These are phyloP conservation scores for Acacia confusa DNA, from an alignment of 306 rosid species.

Conservation along the genomic window DNA sequence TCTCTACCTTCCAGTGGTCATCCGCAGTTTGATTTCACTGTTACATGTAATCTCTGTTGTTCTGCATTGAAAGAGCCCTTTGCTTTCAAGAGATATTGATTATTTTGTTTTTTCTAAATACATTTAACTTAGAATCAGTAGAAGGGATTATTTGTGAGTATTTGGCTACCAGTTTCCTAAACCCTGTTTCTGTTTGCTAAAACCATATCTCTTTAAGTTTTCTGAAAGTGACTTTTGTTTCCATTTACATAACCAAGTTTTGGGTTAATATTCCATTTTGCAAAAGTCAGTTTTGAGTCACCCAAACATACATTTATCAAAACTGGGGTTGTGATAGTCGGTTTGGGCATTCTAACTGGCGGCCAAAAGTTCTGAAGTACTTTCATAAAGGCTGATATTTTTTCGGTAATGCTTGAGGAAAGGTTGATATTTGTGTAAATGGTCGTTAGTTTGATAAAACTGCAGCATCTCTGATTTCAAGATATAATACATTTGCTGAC, in stretches of 20 bases:
- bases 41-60: not conserved
- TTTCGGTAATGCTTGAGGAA: not conserved
- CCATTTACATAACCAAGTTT: not conserved
- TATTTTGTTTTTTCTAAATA: not conserved
- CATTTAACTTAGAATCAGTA: not conserved
- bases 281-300: not conserved
- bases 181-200: not conserved
- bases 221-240: not conserved
- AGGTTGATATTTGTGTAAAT: not conserved
- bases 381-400: not conserved
- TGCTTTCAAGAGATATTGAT: not conserved
- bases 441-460: not conserved
- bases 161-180: not conserved
- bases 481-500: not conserved
- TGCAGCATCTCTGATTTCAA: not conserved
- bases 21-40: not conserved
- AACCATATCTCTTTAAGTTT: not conserved
- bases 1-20: not conserved
- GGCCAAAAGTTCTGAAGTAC: not conserved
- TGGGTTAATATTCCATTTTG: not conserved
- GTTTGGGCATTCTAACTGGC: not conserved
- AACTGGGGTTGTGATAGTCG: not conserved
- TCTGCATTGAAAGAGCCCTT: not conserved
- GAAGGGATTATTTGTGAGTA: not conserved
- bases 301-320: not conserved